These are phyloP conservation scores for Saccharomyces hybrid DNA, from an alignment of 1,139 yeast genomes.

Conservation along the genomic window DNA sequence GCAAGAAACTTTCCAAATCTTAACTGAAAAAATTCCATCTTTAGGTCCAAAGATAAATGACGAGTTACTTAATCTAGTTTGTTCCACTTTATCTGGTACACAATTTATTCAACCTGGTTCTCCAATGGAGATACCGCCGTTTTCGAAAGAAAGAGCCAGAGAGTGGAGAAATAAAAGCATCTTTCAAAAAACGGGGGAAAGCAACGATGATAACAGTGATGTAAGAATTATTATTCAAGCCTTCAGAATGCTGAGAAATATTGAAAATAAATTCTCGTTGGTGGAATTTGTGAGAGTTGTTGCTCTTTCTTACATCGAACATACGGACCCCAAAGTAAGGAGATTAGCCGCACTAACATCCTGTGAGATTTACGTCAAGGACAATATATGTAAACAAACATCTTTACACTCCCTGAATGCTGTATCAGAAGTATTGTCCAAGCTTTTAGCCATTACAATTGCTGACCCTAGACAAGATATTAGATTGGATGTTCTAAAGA, in stretches of 20 bases:
- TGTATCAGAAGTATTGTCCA: constrained; percentile 77
- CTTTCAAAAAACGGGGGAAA: constrained; percentile 44
- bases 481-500: constrained; percentile 65
- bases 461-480: constrained; percentile 88
- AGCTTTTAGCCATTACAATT: constrained; percentile 73
- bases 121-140: constrained; percentile 49
- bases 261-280: constrained; percentile 68
- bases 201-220: constrained; percentile 30
- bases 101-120: constrained; percentile 85
- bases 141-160: constrained; percentile 63
- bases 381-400: constrained; percentile 78
- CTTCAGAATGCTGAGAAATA: constrained; percentile 56
- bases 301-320: constrained; percentile 72
- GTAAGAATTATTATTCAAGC: constrained; percentile 32
- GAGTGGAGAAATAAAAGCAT: constrained; percentile 72
- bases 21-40: constrained; percentile 72
- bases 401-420: constrained; percentile 79
- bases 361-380: constrained; percentile 67
- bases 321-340: constrained; percentile 70
- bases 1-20: constrained; percentile 62
- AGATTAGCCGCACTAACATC: constrained; percentile 82
- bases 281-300: constrained; percentile 85
- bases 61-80: constrained; percentile 60
- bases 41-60: constrained; percentile 65
- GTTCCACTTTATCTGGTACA: constrained; percentile 71